phyloP scores from a whole-genome alignment of 2,329 filamentous ascomycete species.

The Diplocarpon mali region DNA sequence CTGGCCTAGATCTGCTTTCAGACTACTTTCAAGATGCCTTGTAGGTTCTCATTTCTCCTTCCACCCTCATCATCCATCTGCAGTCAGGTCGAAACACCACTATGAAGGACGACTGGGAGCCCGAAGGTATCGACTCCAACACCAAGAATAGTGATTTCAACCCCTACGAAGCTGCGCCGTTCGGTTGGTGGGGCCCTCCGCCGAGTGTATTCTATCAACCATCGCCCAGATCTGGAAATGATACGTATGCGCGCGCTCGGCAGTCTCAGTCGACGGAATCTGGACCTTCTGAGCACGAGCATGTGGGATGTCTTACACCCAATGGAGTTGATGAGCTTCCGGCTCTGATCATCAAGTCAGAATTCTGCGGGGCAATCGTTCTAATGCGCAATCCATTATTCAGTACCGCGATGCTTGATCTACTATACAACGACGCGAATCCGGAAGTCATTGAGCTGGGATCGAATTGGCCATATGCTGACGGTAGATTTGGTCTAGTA shows the following conservation, averaged over 20 bases:
- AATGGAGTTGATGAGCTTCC: background rate
- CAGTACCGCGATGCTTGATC: background rate
- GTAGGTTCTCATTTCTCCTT: slow-evolving; percentile 12
- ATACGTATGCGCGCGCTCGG: too few species aligned
- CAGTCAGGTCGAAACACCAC: background rate
- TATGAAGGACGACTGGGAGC: background rate
- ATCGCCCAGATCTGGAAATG: too few species aligned
- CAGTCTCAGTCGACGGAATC: too few species aligned
- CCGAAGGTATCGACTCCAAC: too few species aligned
- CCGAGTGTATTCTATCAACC: too few species aligned
- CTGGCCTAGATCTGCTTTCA: background rate
- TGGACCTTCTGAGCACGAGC: too few species aligned
- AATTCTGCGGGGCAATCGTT: background rate
- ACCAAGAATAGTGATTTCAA: too few species aligned
- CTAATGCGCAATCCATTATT: background rate
- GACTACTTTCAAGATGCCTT: slow-evolving; percentile 12
- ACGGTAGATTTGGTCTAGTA: slow-evolving; percentile 1
- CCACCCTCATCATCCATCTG: background rate
- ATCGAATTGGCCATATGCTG: slow-evolving; percentile 5
- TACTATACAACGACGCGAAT: background rate
- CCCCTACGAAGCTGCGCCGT: too few species aligned
- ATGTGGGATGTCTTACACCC: too few species aligned
- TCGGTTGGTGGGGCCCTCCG: too few species aligned
- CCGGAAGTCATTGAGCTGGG: background rate
- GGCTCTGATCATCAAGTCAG: background rate